Evolutionary conservation across 768 basidiomycete genomes (phyloP), one percentile per base, ranked within the genome.

Genomic region (Astraeus odoratus): DNA sequence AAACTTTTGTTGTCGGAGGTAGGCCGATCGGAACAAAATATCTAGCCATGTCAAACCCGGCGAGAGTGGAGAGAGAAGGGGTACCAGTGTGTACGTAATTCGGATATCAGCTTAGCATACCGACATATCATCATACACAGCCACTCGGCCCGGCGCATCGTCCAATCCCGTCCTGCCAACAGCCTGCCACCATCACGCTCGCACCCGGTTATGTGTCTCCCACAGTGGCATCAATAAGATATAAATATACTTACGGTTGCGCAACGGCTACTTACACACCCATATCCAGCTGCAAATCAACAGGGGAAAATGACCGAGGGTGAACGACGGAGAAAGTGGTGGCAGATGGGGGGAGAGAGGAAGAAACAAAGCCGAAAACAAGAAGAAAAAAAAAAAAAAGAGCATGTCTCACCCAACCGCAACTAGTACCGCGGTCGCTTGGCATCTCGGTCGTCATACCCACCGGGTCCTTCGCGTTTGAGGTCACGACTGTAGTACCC

Each of bases 401-500:
- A 49, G 46, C 43, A 54, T 57, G 53, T 67, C 58, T 56, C 60
- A 61, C 60, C 58, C 59, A 55, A 63, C 60, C 61, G 57, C 64
- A 57, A 53, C 74, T 78, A 90, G 67, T 86, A 88, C 59, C 88
- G 78, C 57, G 83, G 81, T 59, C 88, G 83, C 67, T 91, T 91
- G 26, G 73, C 57, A 53, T 89, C 87, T 53, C 87, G 77, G 64
- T 90, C 87, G 59, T 90, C 87, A 65, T 75, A 86, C 65, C 82
- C 82, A 69, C 82, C 80, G 43, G 82, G 75, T 54, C 76, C 79
- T 59, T 75, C 75, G 52, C 86, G 79, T 67, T 88, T 88, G 70
- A 86, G 80, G 59, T 83, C 83, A 29, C 76, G 76, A 50, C 81
- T 79, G 64, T 75, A 79, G 44, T 58, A 66, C 49, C 68, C 69